Conservation (phyloP, 805 yeast species). For the Kluyveromyces dobzhanskii region DNA sequence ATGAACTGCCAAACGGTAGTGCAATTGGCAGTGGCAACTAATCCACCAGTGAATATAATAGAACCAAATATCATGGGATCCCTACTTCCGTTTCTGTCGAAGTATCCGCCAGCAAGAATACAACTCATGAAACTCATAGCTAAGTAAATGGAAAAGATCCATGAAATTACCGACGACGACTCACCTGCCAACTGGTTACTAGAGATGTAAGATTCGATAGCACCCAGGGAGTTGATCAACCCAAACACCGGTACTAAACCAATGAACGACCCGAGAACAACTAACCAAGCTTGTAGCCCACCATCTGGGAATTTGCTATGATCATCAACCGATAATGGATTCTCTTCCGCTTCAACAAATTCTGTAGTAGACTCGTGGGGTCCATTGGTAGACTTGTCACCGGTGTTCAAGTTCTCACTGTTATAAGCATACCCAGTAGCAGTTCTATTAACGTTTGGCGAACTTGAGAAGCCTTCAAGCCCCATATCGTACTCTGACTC, state of each 20-base stretch:
- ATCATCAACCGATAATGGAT: constrained; percentile 8
- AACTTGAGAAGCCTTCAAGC: not conserved
- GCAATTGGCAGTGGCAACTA: constrained; percentile 51
- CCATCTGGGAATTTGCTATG: constrained; percentile 41
- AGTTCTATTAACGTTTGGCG: not conserved
- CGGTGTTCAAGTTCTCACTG: not conserved
- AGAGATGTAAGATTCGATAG: constrained; percentile 53
- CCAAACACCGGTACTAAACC: constrained; percentile 57
- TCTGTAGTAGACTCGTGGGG: not conserved
- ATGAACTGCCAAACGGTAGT: constrained; percentile 51
- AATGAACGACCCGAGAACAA: constrained; percentile 51
- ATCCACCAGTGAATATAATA: constrained; percentile 39
- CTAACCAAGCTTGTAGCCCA: constrained; percentile 48
- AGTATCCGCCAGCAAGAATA: constrained; percentile 48
- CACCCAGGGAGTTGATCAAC: constrained; percentile 53
- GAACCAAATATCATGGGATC: constrained; percentile 39
- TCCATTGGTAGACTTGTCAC: not conserved
- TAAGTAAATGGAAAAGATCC: constrained; percentile 60
- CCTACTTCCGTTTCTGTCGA: constrained; percentile 53
- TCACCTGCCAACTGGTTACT: constrained; percentile 43
- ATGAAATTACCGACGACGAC: constrained; percentile 44
- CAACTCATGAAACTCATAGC: constrained; percentile 46
- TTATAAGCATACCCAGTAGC: constrained; percentile 3
- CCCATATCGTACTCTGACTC: not conserved
- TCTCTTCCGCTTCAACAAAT: constrained; percentile 7